Conservation (phyloP, 2,329 filamentous ascomycete species). For the Aurifilum marmelostoma region DNA sequence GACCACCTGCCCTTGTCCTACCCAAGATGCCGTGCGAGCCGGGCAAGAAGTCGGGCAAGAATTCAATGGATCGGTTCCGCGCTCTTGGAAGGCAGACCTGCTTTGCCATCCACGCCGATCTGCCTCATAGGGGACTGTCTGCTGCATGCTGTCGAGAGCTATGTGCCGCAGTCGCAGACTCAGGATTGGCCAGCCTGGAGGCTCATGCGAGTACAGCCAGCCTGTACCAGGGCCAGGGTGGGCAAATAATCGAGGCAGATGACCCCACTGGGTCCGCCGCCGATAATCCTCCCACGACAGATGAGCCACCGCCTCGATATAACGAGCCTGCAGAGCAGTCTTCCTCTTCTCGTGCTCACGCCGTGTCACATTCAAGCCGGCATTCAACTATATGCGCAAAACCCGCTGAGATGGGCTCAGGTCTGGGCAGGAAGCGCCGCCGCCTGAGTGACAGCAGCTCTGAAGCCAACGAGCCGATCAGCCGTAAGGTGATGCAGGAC, state of each 20-base stretch:
- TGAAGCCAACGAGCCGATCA: background rate
- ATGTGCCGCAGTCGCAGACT: conserved; percentile 14
- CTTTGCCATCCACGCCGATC: conserved; percentile 11
- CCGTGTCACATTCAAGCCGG: background rate
- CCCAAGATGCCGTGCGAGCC: conserved; percentile 12
- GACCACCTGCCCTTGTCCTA: conserved; percentile 12
- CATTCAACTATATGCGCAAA: background rate
- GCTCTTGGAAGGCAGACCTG: conserved; percentile 10
- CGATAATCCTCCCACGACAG: background rate
- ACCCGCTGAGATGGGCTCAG: background rate
- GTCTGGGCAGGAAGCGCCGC: conserved; percentile 20
- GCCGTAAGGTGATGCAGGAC: background rate
- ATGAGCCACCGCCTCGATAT: conserved; percentile 18
- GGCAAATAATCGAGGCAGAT: conserved; percentile 17
- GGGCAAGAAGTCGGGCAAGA: conserved; percentile 1
- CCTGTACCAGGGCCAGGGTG: conserved; percentile 21
- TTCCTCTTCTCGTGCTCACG: background rate
- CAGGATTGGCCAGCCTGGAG: conserved; percentile 7
- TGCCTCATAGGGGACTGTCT: conserved; percentile 9
- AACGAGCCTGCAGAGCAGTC: conserved; percentile 6
- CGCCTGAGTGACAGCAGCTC: conserved; percentile 9
- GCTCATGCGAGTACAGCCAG: conserved; percentile 11
- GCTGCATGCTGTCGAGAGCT: conserved; percentile 8
- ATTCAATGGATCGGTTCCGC: conserved; percentile 7
- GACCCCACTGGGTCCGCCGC: background rate